A percentile compares a stretch with the other conserved stretches of the same genome.
phyloP scores from a whole-genome alignment of 345 rosid species.

The Physaria fendleri region DNA sequence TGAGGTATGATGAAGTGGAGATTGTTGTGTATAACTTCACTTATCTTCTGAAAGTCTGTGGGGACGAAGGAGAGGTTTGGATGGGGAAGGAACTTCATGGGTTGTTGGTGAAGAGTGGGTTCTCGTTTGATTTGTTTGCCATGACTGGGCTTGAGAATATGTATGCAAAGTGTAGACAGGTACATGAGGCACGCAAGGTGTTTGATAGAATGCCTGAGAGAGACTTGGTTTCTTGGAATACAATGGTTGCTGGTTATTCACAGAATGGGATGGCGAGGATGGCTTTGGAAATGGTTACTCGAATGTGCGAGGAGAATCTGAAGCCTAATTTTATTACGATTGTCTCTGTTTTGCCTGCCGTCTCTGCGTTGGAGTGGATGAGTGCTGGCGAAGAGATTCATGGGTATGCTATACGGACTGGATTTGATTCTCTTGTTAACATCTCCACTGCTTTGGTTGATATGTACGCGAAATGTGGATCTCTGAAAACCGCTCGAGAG shows the following conservation, averaged over 20 bases:
- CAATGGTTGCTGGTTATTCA: conserved; percentile 67
- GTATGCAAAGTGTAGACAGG: conserved; percentile 59
- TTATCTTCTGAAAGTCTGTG: conserved; percentile 62
- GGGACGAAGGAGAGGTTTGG: conserved; percentile 46
- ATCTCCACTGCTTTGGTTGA: conserved; percentile 62
- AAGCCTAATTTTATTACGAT: conserved; percentile 63
- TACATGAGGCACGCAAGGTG: conserved; percentile 64
- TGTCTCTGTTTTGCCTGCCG: conserved; percentile 70
- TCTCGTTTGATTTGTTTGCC: conserved; percentile 48
- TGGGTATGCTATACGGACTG: conserved; percentile 53
- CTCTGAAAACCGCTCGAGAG: conserved; percentile 39
- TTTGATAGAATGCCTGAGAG: conserved; percentile 80
- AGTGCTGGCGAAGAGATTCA: conserved; percentile 59
- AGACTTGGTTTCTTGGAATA: conserved; percentile 81
- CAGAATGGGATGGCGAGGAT: conserved; percentile 57
- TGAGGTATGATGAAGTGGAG: conserved; percentile 52
- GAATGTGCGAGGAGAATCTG: conserved; percentile 53
- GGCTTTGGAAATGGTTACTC: conserved; percentile 53
- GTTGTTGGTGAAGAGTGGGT: conserved; percentile 56
- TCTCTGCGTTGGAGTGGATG: conserved; percentile 40
- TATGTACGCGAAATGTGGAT: conserved; percentile 69
- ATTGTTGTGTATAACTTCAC: conserved; percentile 73
- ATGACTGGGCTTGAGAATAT: conserved; percentile 67
- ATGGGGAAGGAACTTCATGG: conserved; percentile 73
- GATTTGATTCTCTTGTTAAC: conserved; percentile 56